Evolutionary conservation across 495 filamentous ascomycete genomes (phyloP), one percentile per base, ranked within the genome.

Genomic region (Aspergillus hancockii): DNA sequence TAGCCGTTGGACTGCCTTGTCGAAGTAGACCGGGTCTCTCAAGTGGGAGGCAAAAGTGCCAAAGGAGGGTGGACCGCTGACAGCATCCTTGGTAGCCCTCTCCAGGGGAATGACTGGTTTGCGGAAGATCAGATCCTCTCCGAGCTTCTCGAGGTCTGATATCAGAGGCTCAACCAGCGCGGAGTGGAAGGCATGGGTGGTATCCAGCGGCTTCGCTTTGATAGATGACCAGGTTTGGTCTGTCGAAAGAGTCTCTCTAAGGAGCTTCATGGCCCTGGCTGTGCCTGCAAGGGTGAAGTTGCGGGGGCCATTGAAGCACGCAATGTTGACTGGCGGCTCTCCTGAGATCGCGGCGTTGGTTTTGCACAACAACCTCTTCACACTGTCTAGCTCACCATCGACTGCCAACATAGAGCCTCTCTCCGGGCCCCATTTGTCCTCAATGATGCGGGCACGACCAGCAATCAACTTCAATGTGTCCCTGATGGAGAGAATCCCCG

Each of bases 171-270:
- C 79, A 0, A 75, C 67, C 1, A 83, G 60, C 0, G 46, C 58
- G 1, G 76, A 83, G 57, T 84, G 83, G 58, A 81, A 85, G 5
- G 73, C 81, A 61, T 85, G 71, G 1, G 77, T 77, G 10, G 79
- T 77, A 43, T 74, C 67, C 8, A 83, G 61, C 25, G 62, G 64
- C 64, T 79, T 80, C 28, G 60, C 13, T 78, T 72, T 2, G 71
- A 70, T 8, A 56, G 52, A 21, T 51, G 31, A 71, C 65, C 4
- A 47, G 61, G 49, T 65, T 63, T 28, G 76, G 60, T 9, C 52
- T 12, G 61, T 49, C 45, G 0, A 1, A 8, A n/a, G 43, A 9
- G 13, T 58, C 31, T 21, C 38, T 9, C 43, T 18, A 6, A 57
- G 46, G 3, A 61, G 62, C 28, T 76, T 67, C 18, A 80, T 73